Percentiles rank a stretch among this genome's conserved stretches.
These are phyloP conservation scores for Boletus huronensis DNA, from an alignment of 768 basidiomycete genomes.

Conservation along the genomic window DNA sequence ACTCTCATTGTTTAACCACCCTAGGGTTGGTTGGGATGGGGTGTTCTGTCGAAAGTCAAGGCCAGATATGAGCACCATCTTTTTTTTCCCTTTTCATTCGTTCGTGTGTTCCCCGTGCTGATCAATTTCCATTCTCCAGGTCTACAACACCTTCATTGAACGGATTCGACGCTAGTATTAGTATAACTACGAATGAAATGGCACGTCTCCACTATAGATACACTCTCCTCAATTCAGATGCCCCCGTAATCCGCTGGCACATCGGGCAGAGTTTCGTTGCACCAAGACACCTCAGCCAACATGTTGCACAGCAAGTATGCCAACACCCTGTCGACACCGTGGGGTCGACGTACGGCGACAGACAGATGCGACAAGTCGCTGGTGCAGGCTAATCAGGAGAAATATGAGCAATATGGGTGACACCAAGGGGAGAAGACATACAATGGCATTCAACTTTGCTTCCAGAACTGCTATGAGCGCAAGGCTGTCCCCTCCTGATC, in stretches of 20 bases:
- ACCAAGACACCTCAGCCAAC: slow-evolving; percentile 82
- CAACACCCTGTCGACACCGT: slow-evolving; percentile 83
- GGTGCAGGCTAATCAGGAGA: slow-evolving; percentile 15
- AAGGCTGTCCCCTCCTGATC: slow-evolving; percentile 44
- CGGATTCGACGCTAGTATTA: background rate
- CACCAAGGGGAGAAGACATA: slow-evolving; percentile 35
- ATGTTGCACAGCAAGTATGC: slow-evolving; percentile 81
- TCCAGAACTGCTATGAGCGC: slow-evolving; percentile 55
- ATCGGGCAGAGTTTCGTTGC: slow-evolving; percentile 83
- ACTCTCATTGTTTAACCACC: slow-evolving; percentile 45
- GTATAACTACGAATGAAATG: background rate
- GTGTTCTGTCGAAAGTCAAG: slow-evolving; percentile 63
- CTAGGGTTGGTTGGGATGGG: slow-evolving; percentile 45
- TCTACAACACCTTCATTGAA: background rate
- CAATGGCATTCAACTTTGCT: slow-evolving; percentile 55
- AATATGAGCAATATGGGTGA: slow-evolving; percentile 29
- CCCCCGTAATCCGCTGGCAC: slow-evolving; percentile 80
- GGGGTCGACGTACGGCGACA: slow-evolving; percentile 74
- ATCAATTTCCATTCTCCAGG: slow-evolving; percentile 5
- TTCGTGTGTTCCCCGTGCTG: background rate
- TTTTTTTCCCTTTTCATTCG: background rate
- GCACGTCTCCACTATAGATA: slow-evolving; percentile 47
- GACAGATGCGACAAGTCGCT: slow-evolving; percentile 67
- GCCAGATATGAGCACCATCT: slow-evolving; percentile 77
- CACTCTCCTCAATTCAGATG: slow-evolving; percentile 69